Evolutionary conservation across 1,139 yeast species (phyloP), one percentile per base, ranked within the genome.

Genomic region (Keqinozyma sinolaborantium): DNA sequence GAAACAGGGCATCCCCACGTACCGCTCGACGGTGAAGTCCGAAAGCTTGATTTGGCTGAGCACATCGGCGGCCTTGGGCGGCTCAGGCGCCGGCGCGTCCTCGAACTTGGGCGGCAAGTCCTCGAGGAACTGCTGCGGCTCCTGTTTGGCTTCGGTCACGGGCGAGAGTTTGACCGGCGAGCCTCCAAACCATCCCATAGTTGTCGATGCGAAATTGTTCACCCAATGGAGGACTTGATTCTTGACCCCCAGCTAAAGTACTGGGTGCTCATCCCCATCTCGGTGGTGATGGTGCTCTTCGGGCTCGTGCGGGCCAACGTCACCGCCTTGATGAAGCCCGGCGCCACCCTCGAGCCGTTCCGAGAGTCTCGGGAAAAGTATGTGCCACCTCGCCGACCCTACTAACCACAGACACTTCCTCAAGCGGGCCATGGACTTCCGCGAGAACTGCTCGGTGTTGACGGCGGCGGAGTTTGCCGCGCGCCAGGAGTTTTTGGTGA

Each of bases 211-310:
- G 9, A 15, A 9, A 9, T 16, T 16, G 9, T 25, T 7, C 15
- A 11, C 6, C 14, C 16, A 12, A 25, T 25, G 3, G 40, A 41
- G 14, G 71, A 66, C 30, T 53, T 66, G 25, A 42, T 81, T 11
- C 65, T 90, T 31, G 97, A 90, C 52, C 95, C 96, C 4, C 76
- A 77, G 38, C 68, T 92, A 42, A 82, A 85, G 56, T 75, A 80
- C 45, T 92, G 97, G 97, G 97, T 88, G 24, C 67, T 92, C 16
- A 59, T 88, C 28, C 98, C 98, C 23, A 90, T 92, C 30, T 78
- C 95, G 6, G 53, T 84, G 24, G 95, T 88, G 21, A 88, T 92
- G 96, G 83, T 92, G 12, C 60, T 90, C 35, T 90, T 87, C n/a
- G 97, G 97, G 4, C 59, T 92, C 21, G 59, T 87, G 29, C 69